Base-by-base conservation (phyloP, 345 rosid genomes). In the Gossypium ekmanianum region DNA sequence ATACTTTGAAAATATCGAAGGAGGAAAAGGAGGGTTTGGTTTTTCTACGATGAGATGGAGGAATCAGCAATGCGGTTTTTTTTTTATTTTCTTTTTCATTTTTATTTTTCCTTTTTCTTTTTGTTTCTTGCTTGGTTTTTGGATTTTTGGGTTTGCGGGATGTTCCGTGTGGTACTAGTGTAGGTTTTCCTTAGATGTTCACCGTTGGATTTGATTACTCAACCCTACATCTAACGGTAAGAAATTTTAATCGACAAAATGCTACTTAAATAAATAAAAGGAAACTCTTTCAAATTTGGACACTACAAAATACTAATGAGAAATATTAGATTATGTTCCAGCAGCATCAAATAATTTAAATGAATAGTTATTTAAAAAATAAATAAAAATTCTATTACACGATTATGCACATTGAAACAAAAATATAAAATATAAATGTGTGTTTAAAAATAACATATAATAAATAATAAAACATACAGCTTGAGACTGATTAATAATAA, bases 1-100 rank as follows among this genome's bases (percentile, higher is more conserved):
- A 57, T 20, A 27, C 73, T 69, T 22, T 0, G 73, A 69, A 51
- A 11, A 26, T 52, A 70, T 70, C 73, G 73, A 70, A 27, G 73
- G 29, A 9, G 59, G 44, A 68, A 50, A 68, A 1, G 43, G 26
- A 51, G 73, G 45, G 59, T 70, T 70, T 70, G 16, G 47, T 70
- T 70, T 69, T 27, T 69, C 45, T 51, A 50, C 3, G 56, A 69
- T 51, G 59, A 4, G 45, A 17, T 5, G 59, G 26, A 16, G 59
- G 45, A 69, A 69, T 51, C 59, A 51, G 45, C 61, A 52, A 48
- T 68, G 68, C 14, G 41, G 41, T 34, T 34, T 64, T 11, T 39
- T 39, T 39, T 26, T 14, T 9, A 24, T 24, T n/a, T 10, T 64
- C 2, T 2, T n/a, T 39, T 64, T 4, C 2, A 0, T n/a, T 64